A percentile compares a stretch with the other conserved stretches of the same genome.
Conservation (phyloP, 495 filamentous ascomycete species). For the Aspergillus conjunctus region DNA sequence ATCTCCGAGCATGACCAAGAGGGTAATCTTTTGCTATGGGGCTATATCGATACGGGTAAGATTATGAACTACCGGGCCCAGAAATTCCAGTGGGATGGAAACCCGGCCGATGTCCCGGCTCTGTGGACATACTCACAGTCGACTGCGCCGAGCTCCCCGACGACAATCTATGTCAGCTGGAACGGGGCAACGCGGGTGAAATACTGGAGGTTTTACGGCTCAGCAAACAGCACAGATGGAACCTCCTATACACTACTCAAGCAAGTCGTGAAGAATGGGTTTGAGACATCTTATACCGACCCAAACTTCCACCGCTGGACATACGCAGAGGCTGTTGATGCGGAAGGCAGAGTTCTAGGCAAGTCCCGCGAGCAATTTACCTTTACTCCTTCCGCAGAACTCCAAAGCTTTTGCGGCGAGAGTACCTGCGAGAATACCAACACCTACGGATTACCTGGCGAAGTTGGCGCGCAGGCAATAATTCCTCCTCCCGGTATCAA, state of each 20-base stretch:
- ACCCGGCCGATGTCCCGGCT: conserved; percentile 46
- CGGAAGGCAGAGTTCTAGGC: conserved; percentile 37
- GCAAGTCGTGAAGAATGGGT: conserved; percentile 39
- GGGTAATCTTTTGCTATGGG: conserved; percentile 56
- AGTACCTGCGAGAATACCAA: conserved; percentile 36
- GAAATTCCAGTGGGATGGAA: conserved; percentile 49
- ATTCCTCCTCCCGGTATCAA: conserved; percentile 42
- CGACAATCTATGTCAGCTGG: conserved; percentile 51
- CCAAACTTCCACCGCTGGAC: conserved; percentile 39
- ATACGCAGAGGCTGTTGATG: conserved; percentile 41
- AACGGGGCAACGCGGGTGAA: conserved; percentile 51
- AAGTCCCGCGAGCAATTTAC: conserved; percentile 41
- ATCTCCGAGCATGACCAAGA: conserved; percentile 59
- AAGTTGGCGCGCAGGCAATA: conserved; percentile 31
- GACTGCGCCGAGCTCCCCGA: conserved; percentile 31
- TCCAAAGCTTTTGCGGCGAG: conserved; percentile 40
- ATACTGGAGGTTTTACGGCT: conserved; percentile 45
- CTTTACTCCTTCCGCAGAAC: conserved; percentile 43
- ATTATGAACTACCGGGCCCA: conserved; percentile 51
- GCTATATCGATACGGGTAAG: conserved; percentile 34
- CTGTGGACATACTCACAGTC: conserved; percentile 47
- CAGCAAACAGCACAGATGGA: conserved; percentile 33
- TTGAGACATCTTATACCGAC: conserved; percentile 43
- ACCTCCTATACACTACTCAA: conserved; percentile 37
- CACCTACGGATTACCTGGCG: conserved; percentile 40